Conservation (phyloP, 176 grass and related monocot genomes). For the Triticum monococcum region DNA sequence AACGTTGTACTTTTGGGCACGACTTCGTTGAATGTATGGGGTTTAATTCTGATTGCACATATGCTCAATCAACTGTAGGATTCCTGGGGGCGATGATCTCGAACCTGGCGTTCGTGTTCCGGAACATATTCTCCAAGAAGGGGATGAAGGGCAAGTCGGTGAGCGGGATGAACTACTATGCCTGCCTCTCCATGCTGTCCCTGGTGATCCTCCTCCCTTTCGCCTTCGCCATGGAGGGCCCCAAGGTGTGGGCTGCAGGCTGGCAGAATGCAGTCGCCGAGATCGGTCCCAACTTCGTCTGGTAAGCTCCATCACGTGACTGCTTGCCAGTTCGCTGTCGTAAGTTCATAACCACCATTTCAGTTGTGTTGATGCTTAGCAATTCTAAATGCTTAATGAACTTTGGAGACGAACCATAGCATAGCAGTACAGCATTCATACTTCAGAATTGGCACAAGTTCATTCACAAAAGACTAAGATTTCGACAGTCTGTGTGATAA, state of each 20-base stretch:
- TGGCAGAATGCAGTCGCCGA: slow-evolving; percentile 74
- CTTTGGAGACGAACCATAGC: not conserved
- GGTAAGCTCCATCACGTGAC: slow-evolving; percentile 52
- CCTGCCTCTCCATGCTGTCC: slow-evolving; percentile 92
- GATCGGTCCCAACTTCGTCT: slow-evolving; percentile 89
- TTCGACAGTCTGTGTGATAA: slow-evolving; percentile 6
- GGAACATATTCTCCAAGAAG: slow-evolving; percentile 95
- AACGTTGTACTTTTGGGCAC: not conserved
- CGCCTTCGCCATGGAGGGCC: slow-evolving; percentile 85
- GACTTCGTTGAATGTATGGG: not conserved
- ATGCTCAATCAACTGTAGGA: slow-evolving; percentile 29
- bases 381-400: not conserved
- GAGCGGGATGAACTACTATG: slow-evolving; percentile 98
- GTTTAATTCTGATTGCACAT: not conserved
- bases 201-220: slow-evolving; percentile 86
- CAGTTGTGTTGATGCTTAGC: not conserved
- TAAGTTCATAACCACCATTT: not conserved
- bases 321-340: not conserved
- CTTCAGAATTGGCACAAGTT: not conserved
- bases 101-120: slow-evolving; percentile 88
- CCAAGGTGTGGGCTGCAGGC: slow-evolving; percentile 89
- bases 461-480: not conserved
- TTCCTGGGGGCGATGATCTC: slow-evolving; percentile 99
- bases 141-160: slow-evolving; percentile 96
- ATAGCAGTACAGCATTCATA: not conserved